Conservation (phyloP, 2,329 filamentous ascomycete genomes). For the Colletotrichum plurivorum region DNA sequence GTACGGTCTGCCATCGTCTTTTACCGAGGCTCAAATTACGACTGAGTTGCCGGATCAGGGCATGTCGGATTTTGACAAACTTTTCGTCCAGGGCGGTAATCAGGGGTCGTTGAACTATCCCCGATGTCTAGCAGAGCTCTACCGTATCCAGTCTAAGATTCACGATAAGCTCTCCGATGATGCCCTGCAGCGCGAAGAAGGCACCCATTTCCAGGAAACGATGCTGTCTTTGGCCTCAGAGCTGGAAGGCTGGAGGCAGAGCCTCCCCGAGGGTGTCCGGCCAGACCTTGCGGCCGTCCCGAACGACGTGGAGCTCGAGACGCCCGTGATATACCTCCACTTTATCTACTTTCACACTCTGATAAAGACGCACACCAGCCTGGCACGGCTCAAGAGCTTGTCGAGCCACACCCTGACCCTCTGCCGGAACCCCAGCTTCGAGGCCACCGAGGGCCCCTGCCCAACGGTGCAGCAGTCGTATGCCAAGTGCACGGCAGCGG, state of each 20-base stretch:
- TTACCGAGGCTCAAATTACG: neutral
- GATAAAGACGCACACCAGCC: slow-evolving; percentile 19
- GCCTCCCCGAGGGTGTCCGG: slow-evolving; percentile 7
- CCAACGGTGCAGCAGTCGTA: slow-evolving; percentile 11
- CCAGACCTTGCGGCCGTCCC: neutral
- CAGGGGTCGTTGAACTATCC: neutral
- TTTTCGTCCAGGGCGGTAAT: neutral
- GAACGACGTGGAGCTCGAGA: slow-evolving; percentile 13
- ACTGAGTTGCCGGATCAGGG: slow-evolving; percentile 23
- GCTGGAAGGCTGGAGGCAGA: slow-evolving; percentile 25
- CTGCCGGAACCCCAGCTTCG: neutral
- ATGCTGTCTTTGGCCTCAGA: neutral
- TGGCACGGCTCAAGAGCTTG: slow-evolving; percentile 20
- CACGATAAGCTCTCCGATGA: slow-evolving; percentile 10
- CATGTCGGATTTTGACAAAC: neutral
- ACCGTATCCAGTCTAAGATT: slow-evolving; percentile 20
- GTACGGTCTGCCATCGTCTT: slow-evolving; percentile 20
- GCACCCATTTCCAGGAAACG: neutral
- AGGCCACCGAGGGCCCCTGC: neutral
- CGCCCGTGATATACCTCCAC: slow-evolving; percentile 5
- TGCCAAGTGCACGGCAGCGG: slow-evolving; percentile 23
- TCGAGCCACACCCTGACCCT: slow-evolving; percentile 11
- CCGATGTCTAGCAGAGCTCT: slow-evolving; percentile 15
- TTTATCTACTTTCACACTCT: slow-evolving; percentile 20
- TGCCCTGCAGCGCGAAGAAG: neutral